A percentile compares a stretch with the other conserved stretches of the same genome.
Conservation (phyloP, 2,329 filamentous ascomycete genomes). For the Sclerotinia spermophila region DNA sequence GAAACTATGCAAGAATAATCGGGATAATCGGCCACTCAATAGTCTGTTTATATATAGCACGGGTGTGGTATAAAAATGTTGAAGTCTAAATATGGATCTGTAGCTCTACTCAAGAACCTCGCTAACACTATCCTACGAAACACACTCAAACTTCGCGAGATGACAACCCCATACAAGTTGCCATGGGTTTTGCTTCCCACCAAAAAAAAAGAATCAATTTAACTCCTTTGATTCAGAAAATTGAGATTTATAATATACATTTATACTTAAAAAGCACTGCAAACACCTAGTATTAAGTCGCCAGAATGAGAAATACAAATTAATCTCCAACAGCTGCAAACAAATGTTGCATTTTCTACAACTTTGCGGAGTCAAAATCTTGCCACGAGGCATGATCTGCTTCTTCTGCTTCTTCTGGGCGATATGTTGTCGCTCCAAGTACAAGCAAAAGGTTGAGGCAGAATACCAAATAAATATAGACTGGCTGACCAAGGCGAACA, state of each 20-base stretch:
- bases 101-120: too few species aligned
- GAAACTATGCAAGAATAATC: too few species aligned
- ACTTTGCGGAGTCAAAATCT: not conserved
- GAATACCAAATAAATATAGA: not conserved
- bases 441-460: not conserved
- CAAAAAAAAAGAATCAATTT: too few species aligned
- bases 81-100: too few species aligned
- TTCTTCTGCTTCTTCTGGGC: not conserved
- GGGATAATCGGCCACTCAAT: too few species aligned
- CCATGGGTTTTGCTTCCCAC: too few species aligned
- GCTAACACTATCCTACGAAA: not conserved
- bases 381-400: not conserved
- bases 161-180: not conserved
- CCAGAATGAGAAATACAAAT: not conserved
- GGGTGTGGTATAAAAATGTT: too few species aligned
- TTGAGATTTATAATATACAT: not conserved
- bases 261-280: not conserved
- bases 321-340: not conserved
- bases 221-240: not conserved
- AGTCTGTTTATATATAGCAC: too few species aligned
- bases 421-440: not conserved
- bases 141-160: not conserved
- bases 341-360: not conserved
- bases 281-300: not conserved
- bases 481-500: conserved; percentile 7